Percentiles rank a stretch among this genome's conserved stretches.
These are phyloP conservation scores for Simplicillium sp. DNA, from an alignment of 2,329 filamentous ascomycete species.

Conservation along the genomic window DNA sequence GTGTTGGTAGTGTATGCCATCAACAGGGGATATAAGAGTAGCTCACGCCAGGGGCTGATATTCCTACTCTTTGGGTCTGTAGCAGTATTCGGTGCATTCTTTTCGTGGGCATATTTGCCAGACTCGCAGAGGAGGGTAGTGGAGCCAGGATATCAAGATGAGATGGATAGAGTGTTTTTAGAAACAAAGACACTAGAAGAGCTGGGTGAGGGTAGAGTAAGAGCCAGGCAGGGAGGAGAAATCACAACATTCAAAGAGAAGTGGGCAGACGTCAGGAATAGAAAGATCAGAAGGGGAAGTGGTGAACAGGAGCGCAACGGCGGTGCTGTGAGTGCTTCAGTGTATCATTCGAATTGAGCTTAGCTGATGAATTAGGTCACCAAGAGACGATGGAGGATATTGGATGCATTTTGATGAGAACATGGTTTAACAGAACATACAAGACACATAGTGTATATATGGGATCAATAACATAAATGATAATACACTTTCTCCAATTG, in stretches of 20 bases:
- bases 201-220: constrained; percentile 36
- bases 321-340: too few species aligned
- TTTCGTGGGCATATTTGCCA: constrained; percentile 42
- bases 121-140: constrained; percentile 31
- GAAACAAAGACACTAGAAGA: constrained; percentile 41
- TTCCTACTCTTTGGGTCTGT: constrained; percentile 41
- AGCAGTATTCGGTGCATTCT: constrained; percentile 37
- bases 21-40: constrained; percentile 30
- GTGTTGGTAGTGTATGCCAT: constrained; percentile 41
- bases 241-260: constrained; percentile 33
- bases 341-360: too few species aligned
- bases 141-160: constrained; percentile 10
- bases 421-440: too few species aligned
- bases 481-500: too few species aligned
- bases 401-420: too few species aligned
- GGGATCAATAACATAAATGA: too few species aligned
- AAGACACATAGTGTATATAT: too few species aligned
- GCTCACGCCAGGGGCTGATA: constrained; percentile 36
- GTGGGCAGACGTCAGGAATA: constrained; percentile 25
- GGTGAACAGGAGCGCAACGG: background rate
- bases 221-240: constrained; percentile 33
- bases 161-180: constrained; percentile 24
- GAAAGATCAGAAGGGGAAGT: constrained; percentile 12
- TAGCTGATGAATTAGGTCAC: too few species aligned
- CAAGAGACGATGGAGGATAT: too few species aligned